Evolutionary conservation across 2,329 filamentous ascomycete species (phyloP).

Genomic region (Leptographium galeiforme): DNA sequence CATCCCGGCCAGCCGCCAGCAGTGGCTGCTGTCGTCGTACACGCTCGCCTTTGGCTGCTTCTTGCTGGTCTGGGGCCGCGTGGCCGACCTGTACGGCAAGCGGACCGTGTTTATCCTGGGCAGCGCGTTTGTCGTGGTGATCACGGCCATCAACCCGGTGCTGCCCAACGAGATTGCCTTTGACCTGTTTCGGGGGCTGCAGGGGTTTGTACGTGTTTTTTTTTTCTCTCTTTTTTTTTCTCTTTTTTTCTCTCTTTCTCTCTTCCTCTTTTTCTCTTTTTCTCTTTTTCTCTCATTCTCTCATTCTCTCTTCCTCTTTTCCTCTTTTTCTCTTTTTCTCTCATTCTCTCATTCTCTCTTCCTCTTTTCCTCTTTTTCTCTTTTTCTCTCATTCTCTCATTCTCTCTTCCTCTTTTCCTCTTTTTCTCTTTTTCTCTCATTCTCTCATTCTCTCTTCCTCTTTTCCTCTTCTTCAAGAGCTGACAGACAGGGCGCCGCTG

Average conservation of each 20-base stretch:
- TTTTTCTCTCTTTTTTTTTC: not conserved
- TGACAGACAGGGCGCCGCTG: conserved; percentile 43
- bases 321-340: not conserved
- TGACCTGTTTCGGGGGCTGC: conserved; percentile 50
- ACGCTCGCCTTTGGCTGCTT: conserved; percentile 54
- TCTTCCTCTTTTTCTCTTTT: not conserved
- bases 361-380: too few species aligned
- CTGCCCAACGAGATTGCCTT: conserved; percentile 55
- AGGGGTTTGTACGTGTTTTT: conserved; percentile 37
- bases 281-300: too few species aligned
- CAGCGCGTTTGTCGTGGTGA: conserved; percentile 46
- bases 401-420: not conserved
- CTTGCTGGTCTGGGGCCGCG: conserved; percentile 51
- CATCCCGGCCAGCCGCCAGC: conserved; percentile 43
- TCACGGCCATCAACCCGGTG: conserved; percentile 47
- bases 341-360: not conserved
- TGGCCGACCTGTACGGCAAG: conserved; percentile 56
- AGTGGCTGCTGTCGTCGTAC: conserved; percentile 55
- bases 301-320: too few species aligned
- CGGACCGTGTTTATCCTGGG: conserved; percentile 49
- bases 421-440: not conserved
- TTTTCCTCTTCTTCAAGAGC: too few species aligned
- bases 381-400: too few species aligned
- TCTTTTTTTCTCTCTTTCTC: not conserved
- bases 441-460: not conserved